Base-by-base conservation (phyloP, 495 filamentous ascomycete genomes). In the Penicillium riverlandense region DNA sequence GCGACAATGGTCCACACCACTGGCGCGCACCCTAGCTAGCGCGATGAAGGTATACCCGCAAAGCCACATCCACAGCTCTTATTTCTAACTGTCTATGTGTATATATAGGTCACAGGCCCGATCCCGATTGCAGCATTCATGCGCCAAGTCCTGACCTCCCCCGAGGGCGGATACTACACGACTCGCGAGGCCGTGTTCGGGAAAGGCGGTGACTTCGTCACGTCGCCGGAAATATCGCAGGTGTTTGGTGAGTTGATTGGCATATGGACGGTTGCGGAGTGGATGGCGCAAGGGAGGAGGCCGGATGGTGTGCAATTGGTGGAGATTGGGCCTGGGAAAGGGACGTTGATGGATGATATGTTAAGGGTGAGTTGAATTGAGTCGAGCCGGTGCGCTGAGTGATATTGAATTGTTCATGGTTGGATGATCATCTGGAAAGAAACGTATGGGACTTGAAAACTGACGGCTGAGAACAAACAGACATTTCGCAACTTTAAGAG, bases 281-380 rank as follows among this genome's bases (percentile, higher is more conserved):
- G 92, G 91, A 85, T 97, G 66, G 79, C 84, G 22, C 92, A 97
- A 59, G 90, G 89, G 7, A 71, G 75, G 40, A 79, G 69, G 38
- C 79, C 61, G 41, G 73, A 74, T 30, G 84, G 85, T 16, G 80
- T 96, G 12, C 83, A 96, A 53, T 64, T 98, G 44, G 85, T 98
- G 52, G 92, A 98, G 61, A 80, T 96, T 48, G 92, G 92, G 0
- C 92, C 92, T 12, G 92, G 92, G 12, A 83, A 92, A 61, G 92
- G 92, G 35, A 98, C 92, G 9, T 69, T 98, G 55, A 97, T 98
- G 92, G 86, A 86, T 72, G 92, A 98, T 77, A 86, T 96, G 71
- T 64, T 97, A 52, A 75, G 92, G 50, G 90, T 94, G 71, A 61
- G 78, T 61, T 22, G 22, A 6, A 22, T 22, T 22, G 22, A 3